Evolutionary conservation across 495 filamentous ascomycete genomes (phyloP).

Genomic region (Bombardia bombarda): DNA sequence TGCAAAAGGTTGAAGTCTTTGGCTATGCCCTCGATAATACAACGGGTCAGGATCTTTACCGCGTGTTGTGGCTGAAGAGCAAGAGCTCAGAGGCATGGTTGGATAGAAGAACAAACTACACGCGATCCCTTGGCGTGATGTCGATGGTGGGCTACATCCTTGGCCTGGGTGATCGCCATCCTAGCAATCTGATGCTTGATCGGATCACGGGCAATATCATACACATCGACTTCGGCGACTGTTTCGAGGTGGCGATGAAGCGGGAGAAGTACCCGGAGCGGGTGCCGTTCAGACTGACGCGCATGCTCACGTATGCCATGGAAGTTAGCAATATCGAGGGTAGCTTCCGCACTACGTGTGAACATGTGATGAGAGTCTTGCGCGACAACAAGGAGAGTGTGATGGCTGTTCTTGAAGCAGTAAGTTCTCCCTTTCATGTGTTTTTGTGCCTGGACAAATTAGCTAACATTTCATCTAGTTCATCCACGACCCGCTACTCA

Average conservation of each 20-base stretch:
- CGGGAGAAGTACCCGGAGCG: slow-evolving; percentile 98
- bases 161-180: slow-evolving; percentile 91
- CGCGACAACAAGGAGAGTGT: slow-evolving; percentile 95
- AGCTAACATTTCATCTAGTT: slow-evolving; percentile 48
- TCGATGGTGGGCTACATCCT: slow-evolving; percentile 99
- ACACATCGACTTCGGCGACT: slow-evolving; percentile 98
- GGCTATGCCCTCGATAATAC: slow-evolving; percentile 98
- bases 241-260: slow-evolving; percentile 99
- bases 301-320: slow-evolving; percentile 99
- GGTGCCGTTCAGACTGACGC: slow-evolving; percentile 92
- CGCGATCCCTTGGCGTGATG: slow-evolving; percentile 94
- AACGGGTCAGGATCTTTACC: slow-evolving; percentile 95
- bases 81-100: slow-evolving; percentile 98
- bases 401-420: slow-evolving; percentile 96
- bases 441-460: too few relatives aligned
- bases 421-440: too few relatives aligned
- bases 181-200: slow-evolving; percentile 95
- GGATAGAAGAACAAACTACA: slow-evolving; percentile 94
- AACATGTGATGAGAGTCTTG: slow-evolving; percentile 96
- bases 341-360: slow-evolving; percentile 93
- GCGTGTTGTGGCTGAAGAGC: slow-evolving; percentile 96
- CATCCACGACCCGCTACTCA: slow-evolving; percentile 95
- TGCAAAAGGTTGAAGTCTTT: slow-evolving; percentile 99
- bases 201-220: slow-evolving; percentile 91
- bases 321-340: slow-evolving; percentile 99